Percentiles rank a stretch among this genome's conserved stretches.
phyloP scores from a whole-genome alignment of 2,329 filamentous ascomycete genomes.

The Elsinoe fawcettii region DNA sequence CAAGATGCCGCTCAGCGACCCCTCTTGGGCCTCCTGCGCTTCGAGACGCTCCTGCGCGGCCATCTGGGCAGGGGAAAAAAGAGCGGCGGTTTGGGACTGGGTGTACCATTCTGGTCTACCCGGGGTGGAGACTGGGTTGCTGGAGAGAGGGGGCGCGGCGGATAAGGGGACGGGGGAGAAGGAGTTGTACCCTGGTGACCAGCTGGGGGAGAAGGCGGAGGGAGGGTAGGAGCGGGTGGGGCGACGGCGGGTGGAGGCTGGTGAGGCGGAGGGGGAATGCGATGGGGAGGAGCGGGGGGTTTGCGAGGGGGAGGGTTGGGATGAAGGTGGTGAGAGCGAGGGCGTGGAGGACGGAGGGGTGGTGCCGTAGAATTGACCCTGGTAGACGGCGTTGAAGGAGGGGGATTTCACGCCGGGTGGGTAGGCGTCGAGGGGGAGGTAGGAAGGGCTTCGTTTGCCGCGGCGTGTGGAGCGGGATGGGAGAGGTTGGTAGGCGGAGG shows the following conservation, averaged over 20 bases:
- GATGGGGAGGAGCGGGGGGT: neutral
- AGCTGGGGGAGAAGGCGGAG: neutral
- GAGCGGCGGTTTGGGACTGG: neutral
- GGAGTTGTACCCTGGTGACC: neutral
- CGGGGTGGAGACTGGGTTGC: neutral
- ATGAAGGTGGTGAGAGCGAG: neutral
- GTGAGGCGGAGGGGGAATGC: neutral
- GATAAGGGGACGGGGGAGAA: conserved; percentile 6
- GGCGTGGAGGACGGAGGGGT: conserved; percentile 5
- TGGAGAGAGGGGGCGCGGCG: neutral
- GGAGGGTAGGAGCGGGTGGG: conserved; percentile 8
- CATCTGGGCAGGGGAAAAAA: neutral
- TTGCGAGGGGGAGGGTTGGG: neutral
- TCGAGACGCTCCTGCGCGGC: neutral
- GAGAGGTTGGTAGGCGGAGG: conserved; percentile 1
- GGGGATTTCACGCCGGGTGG: neutral
- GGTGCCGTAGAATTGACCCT: conserved; percentile 3
- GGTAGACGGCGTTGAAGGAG: neutral
- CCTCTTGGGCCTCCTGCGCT: neutral
- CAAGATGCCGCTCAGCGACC: neutral
- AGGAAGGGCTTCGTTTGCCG: neutral
- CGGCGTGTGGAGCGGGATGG: neutral
- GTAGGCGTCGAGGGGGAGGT: conserved; percentile 9
- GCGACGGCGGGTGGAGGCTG: neutral
- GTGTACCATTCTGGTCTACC: conserved; percentile 1